Evolutionary conservation across 2,329 filamentous ascomycete species (phyloP), one percentile per base, ranked within the genome.

Genomic region (Orbilia ellipsospora): DNA sequence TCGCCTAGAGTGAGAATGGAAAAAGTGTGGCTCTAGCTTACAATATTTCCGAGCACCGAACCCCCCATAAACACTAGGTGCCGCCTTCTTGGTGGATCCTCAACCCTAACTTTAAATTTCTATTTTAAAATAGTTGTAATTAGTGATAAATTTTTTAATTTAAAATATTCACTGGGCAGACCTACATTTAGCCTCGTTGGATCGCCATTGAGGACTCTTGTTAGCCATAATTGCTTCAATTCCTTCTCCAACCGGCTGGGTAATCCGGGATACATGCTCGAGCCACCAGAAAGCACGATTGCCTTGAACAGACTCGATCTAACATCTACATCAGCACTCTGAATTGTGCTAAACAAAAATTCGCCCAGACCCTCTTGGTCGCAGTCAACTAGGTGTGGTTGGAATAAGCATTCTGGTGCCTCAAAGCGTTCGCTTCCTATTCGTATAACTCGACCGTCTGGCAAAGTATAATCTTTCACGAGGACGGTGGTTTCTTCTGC

Each of bases 21-120:
- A 7, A 36, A 36, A 7, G 10, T 36, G 31, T 2, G 10, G 8
- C 1, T 36, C 3, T 36, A 36, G 10, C 86, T 82, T 84, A 88
- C 87, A 83, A 99, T 96, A 82, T 98, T 98, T 80, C 95, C 95
- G 80, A 99, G 86, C 77, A 99, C 95, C 26, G 95, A 95, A 80
- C 95, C 95, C 72, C 95, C 95, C 67, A 99, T 85, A 87, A 99
- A 98, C n/a, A 99, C 95, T 94, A 99, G 98, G 86, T 99, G 95
- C 83, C 94, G 88, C 85, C 95, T 89, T 84, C 95, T 88, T 40
- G 95, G 95, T 61, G 95, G 95, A 83, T 99, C 95, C 83, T 99
- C 95, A 86, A 99, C 98, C 83, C 95, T 89, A 79, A 99, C 94
- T 88, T 98, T 99, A 88, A 99, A 99, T 89, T 98, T 99, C 89